phyloP scores from a whole-genome alignment of 2,329 filamentous ascomycete species.

The Stagonosporopsis chrysanthemi region DNA sequence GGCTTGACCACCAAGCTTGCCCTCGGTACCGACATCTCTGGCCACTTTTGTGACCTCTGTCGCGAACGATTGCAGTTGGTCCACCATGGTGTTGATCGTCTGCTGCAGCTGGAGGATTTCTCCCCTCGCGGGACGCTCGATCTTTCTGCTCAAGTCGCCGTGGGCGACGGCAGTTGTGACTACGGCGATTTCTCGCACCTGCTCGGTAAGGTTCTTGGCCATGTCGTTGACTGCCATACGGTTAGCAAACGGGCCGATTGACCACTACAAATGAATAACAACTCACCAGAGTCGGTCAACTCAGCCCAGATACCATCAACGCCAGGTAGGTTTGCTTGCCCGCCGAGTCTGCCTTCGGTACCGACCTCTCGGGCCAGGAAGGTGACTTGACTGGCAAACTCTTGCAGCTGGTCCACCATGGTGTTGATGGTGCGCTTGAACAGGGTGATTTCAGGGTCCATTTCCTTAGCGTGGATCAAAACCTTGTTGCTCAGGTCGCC shows the following conservation, averaged over 20 bases:
- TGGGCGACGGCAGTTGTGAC: slow-evolving; percentile 95
- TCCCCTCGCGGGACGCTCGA: slow-evolving; percentile 89
- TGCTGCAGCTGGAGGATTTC: slow-evolving; percentile 96
- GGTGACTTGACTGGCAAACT: slow-evolving; percentile 96
- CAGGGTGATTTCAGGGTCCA: slow-evolving; percentile 97
- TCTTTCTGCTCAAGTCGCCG: slow-evolving; percentile 94
- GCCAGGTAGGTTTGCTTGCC: slow-evolving; percentile 90
- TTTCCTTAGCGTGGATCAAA: slow-evolving; percentile 91
- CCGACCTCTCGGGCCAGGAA: slow-evolving; percentile 94
- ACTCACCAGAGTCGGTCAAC: slow-evolving; percentile 70
- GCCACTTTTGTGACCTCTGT: slow-evolving; percentile 71
- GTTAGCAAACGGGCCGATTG: slow-evolving; percentile 41
- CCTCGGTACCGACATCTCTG: slow-evolving; percentile 69
- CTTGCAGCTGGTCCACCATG: slow-evolving; percentile 98
- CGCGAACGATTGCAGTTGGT: slow-evolving; percentile 70
- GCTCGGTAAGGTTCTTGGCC: slow-evolving; percentile 97
- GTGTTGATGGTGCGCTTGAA: slow-evolving; percentile 99
- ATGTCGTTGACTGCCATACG: slow-evolving; percentile 81
- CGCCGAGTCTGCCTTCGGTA: slow-evolving; percentile 91
- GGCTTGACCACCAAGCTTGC: slow-evolving; percentile 68
- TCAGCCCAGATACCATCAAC: slow-evolving; percentile 98
- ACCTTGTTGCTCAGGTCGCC: slow-evolving; percentile 98
- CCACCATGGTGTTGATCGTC: slow-evolving; percentile 77
- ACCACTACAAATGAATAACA: slow-evolving; percentile 14
- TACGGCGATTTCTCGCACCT: slow-evolving; percentile 96